A percentile compares a stretch with the other conserved stretches of the same genome.
These are phyloP conservation scores for Pythium dissotocum DNA, from an alignment of 352 stramenopile genomes.

Conservation along the genomic window DNA sequence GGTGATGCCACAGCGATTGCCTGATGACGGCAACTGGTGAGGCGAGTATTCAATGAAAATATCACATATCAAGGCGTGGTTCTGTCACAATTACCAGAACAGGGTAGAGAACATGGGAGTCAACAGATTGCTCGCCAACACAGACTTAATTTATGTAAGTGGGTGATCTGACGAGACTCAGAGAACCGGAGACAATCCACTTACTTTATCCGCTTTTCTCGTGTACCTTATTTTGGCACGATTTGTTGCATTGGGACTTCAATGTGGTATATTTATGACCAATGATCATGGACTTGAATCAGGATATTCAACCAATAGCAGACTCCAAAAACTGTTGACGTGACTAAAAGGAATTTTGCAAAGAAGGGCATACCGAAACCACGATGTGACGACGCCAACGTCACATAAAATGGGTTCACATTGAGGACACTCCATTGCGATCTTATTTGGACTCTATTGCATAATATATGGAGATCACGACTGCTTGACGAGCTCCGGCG, in stretches of 20 bases:
- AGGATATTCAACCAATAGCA: slow-evolving; percentile 10
- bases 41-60: neutral
- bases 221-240: slow-evolving; percentile 12
- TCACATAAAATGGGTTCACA: slow-evolving; percentile 30
- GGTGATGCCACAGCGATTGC: neutral
- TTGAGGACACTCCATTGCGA: neutral
- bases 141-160: no score
- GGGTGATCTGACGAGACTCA: no score
- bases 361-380: slow-evolving; percentile 10
- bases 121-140: no score
- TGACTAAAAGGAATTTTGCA: slow-evolving; percentile 4
- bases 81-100: neutral
- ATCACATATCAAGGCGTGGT: neutral
- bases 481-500: neutral
- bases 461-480: neutral
- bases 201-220: neutral
- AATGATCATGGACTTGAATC: neutral
- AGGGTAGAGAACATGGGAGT: neutral
- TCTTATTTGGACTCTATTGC: neutral
- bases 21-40: neutral
- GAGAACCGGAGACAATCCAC: no score
- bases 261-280: neutral
- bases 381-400: slow-evolving; percentile 25
- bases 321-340: slow-evolving; percentile 9
- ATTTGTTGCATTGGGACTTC: neutral